Evolutionary conservation across 1,139 yeast genomes (phyloP).

Genomic region (Hanseniaspora sp.): DNA sequence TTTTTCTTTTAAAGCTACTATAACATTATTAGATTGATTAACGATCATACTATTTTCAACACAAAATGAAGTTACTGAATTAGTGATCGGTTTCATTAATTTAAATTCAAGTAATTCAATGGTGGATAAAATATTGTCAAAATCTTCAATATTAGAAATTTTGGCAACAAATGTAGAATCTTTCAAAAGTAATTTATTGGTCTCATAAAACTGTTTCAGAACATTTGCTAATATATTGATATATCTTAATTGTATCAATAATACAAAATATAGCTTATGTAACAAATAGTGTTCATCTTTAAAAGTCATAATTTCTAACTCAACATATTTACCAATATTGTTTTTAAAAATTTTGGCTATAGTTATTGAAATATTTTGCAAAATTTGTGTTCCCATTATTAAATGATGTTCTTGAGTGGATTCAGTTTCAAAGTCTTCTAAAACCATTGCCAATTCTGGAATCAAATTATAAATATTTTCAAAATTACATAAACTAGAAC

Average conservation of each 20-base stretch:
- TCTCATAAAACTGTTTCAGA: background rate
- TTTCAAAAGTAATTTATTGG: background rate
- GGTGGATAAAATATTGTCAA: background rate
- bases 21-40: background rate
- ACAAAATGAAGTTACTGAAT: background rate
- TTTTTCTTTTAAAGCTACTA: slow-evolving; percentile 1
- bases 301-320: background rate
- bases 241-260: slow-evolving; percentile 2
- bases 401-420: background rate
- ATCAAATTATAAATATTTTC: background rate
- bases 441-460: slow-evolving; percentile 3
- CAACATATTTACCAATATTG: background rate
- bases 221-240: background rate
- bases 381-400: background rate
- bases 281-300: background rate
- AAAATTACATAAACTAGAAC: background rate
- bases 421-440: background rate
- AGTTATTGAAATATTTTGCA: background rate
- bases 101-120: background rate
- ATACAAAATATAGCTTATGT: slow-evolving; percentile 4
- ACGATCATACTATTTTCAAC: slow-evolving; percentile 12
- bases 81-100: background rate
- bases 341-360: background rate
- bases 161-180: background rate
- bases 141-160: background rate